phyloP scores from a whole-genome alignment of 1,139 yeast species.

The Hyphopichia burtonii region DNA sequence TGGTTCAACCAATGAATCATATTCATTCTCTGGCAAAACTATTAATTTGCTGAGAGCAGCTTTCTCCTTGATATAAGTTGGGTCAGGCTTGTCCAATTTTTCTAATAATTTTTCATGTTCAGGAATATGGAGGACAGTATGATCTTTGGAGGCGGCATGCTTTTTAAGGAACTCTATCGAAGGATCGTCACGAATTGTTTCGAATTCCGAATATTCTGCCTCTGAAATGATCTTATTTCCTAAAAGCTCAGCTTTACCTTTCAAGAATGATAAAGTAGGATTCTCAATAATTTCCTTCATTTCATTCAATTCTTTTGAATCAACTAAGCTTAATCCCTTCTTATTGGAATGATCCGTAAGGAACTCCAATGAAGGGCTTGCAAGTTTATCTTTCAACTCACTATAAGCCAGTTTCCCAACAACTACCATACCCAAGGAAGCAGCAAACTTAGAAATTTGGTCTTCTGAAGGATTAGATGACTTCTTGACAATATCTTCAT shows the following conservation, averaged over 20 bases:
- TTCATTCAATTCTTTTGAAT: constrained; percentile 4
- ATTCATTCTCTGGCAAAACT: constrained; percentile 15
- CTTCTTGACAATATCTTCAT: constrained; percentile 9
- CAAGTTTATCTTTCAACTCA: constrained; percentile 5
- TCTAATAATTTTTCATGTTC: constrained; percentile 19
- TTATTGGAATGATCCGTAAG: constrained; percentile 7
- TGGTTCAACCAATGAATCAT: constrained; percentile 16
- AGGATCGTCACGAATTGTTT: constrained; percentile 11
- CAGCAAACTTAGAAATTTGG: constrained; percentile 6
- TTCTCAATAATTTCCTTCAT: constrained; percentile 8
- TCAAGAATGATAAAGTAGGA: constrained; percentile 9
- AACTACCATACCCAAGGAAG: constrained; percentile 1
- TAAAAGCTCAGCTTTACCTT: neutral
- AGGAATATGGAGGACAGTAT: constrained; percentile 14
- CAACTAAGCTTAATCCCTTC: constrained; percentile 12
- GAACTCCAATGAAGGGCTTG: constrained; percentile 20
- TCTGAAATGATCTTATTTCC: constrained; percentile 7
- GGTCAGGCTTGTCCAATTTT: constrained; percentile 12
- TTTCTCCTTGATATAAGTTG: constrained; percentile 17
- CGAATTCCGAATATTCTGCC: constrained; percentile 9
- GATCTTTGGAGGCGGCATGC: constrained; percentile 19
- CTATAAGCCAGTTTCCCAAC: constrained; percentile 3
- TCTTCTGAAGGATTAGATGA: constrained; percentile 21
- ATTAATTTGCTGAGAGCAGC: constrained; percentile 17
- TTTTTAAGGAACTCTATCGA: constrained; percentile 13